Evolutionary conservation across 2,329 filamentous ascomycete genomes (phyloP).

Genomic region (Cercospora beticola): DNA sequence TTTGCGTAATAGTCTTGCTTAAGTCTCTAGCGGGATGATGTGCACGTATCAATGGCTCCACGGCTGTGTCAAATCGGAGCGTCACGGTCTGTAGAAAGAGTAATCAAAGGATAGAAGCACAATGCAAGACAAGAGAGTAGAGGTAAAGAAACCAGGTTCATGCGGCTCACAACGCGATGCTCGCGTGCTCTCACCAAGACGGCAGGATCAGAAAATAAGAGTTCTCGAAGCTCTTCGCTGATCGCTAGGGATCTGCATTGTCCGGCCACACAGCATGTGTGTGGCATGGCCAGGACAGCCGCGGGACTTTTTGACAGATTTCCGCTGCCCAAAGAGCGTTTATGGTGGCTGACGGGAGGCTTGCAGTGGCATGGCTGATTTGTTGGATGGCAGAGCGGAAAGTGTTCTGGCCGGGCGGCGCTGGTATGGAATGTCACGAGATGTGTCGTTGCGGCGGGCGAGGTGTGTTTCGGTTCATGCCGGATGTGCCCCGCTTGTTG

Average conservation of each 20-base stretch:
- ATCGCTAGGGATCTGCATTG: slow-evolving; percentile 1
- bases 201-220: slow-evolving; percentile 3
- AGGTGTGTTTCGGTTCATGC: background rate
- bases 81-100: background rate
- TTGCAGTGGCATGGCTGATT: slow-evolving; percentile 1
- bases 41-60: background rate
- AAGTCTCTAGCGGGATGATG: background rate
- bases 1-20: background rate
- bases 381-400: background rate
- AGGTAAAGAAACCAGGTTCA: background rate
- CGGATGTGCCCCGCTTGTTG: background rate
- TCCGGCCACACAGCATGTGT: slow-evolving; percentile 1
- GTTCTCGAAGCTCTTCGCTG: background rate
- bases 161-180: background rate
- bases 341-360: background rate
- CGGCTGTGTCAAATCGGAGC: background rate
- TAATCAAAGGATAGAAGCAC: background rate
- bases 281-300: background rate
- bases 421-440: background rate
- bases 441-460: background rate
- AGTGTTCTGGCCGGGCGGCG: background rate
- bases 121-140: background rate
- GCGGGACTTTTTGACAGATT: background rate
- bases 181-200: background rate
- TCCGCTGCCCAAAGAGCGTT: background rate